phyloP scores from a whole-genome alignment of 345 rosid genomes.

The Litchi chinensis region DNA sequence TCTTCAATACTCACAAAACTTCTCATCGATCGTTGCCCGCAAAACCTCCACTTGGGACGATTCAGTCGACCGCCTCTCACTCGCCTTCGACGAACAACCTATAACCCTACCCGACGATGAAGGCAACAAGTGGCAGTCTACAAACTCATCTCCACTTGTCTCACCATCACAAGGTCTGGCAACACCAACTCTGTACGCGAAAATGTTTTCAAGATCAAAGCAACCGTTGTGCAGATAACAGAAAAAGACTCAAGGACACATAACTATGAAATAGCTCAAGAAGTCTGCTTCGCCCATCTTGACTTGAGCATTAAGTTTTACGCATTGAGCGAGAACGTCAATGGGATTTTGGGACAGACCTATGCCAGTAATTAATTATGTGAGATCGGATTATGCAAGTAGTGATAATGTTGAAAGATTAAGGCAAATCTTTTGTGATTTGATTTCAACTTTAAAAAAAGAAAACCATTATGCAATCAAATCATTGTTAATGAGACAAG shows the following conservation, averaged over 20 bases:
- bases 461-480: too few species aligned
- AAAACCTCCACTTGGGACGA: constrained; percentile 20
- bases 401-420: too few species aligned
- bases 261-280: constrained; percentile 8
- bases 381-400: background rate
- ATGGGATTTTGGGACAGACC: constrained; percentile 21
- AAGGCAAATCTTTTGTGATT: too few species aligned
- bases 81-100: constrained; percentile 11
- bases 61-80: constrained; percentile 17
- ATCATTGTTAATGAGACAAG: too few species aligned
- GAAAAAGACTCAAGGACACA: constrained; percentile 20
- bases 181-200: background rate
- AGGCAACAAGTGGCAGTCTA: constrained; percentile 20
- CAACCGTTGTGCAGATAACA: constrained; percentile 20
- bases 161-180: constrained; percentile 6
- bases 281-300: constrained; percentile 18
- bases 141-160: background rate
- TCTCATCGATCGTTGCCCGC: constrained; percentile 1
- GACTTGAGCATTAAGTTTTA: constrained; percentile 24
- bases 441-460: too few species aligned
- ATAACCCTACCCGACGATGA: constrained; percentile 8
- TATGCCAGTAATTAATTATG: background rate
- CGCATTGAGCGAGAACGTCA: background rate
- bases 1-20: constrained; percentile 31
- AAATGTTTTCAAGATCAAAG: constrained; percentile 8